Conservation (phyloP, 306 rosid genomes). For the Vachellia collinsii region DNA sequence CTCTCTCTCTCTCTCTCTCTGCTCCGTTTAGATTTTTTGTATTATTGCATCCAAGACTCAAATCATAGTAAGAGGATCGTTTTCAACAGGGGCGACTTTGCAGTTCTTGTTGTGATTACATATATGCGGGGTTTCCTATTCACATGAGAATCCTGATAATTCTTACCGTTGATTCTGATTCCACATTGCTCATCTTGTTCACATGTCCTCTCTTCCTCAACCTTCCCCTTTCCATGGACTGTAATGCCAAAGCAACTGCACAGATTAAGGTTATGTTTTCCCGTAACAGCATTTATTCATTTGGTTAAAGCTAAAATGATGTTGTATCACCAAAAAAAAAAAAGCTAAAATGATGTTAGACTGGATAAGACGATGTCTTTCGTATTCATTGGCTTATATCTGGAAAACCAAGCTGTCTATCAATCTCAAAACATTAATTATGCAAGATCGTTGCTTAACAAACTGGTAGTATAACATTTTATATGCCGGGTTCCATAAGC, state of each 20-base stretch:
- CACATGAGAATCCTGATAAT: background rate
- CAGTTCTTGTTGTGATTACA: conserved; percentile 19
- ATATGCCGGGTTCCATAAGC: background rate
- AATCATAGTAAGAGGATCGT: conserved; percentile 32
- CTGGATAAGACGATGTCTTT: background rate
- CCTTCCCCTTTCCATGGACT: background rate
- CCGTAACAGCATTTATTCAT: background rate
- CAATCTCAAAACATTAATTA: background rate
- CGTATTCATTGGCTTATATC: background rate
- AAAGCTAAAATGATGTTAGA: background rate
- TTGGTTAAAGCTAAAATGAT: background rate
- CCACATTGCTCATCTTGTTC: background rate
- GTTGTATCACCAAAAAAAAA: no score
- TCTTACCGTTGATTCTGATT: background rate
- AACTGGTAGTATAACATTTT: background rate
- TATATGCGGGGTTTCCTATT: background rate
- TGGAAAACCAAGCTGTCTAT: background rate
- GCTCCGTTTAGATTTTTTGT: conserved; percentile 17
- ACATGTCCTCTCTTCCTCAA: background rate
- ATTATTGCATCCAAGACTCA: conserved; percentile 14
- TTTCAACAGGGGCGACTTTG: conserved; percentile 27
- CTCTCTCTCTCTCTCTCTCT: background rate
- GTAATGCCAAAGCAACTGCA: background rate
- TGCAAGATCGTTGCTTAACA: background rate
- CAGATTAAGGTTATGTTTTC: background rate